These are phyloP conservation scores for Aspergillus niger DNA, from an alignment of 2,329 filamentous ascomycete genomes.

Conservation along the genomic window DNA sequence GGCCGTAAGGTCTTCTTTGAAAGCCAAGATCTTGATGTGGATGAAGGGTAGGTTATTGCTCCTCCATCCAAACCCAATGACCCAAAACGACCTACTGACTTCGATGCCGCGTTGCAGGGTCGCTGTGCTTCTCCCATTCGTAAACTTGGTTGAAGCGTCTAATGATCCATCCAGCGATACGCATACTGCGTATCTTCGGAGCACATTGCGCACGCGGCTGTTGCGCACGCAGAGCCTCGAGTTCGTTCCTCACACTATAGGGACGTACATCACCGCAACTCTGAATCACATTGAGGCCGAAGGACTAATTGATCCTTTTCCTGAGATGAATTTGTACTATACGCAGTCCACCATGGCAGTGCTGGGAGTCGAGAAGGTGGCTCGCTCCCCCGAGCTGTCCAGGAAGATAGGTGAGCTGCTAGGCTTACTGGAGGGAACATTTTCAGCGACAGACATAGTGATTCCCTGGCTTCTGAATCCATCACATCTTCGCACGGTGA, in stretches of 20 bases:
- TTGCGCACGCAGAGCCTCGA: background rate
- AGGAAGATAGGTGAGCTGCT: background rate
- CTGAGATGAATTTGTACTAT: background rate
- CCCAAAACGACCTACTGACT: background rate
- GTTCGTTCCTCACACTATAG: background rate
- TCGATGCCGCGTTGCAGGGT: background rate
- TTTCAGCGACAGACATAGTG: background rate
- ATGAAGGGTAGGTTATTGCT: background rate
- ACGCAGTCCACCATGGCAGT: background rate
- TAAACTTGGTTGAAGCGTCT: background rate
- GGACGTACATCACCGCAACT: background rate
- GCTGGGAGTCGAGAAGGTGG: background rate
- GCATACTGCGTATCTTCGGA: background rate
- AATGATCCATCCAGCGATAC: background rate
- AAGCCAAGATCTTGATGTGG: background rate
- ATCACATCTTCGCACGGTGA: background rate
- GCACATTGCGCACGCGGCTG: background rate
- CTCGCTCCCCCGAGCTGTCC: background rate
- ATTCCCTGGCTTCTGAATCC: background rate
- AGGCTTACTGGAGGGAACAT: background rate
- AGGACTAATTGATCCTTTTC: background rate
- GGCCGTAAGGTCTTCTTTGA: background rate
- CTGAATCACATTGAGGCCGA: background rate
- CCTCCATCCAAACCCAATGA: too few relatives aligned
- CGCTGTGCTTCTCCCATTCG: background rate